phyloP scores from a whole-genome alignment of 2,329 filamentous ascomycete genomes.

The Albophoma yamanashiensis region DNA sequence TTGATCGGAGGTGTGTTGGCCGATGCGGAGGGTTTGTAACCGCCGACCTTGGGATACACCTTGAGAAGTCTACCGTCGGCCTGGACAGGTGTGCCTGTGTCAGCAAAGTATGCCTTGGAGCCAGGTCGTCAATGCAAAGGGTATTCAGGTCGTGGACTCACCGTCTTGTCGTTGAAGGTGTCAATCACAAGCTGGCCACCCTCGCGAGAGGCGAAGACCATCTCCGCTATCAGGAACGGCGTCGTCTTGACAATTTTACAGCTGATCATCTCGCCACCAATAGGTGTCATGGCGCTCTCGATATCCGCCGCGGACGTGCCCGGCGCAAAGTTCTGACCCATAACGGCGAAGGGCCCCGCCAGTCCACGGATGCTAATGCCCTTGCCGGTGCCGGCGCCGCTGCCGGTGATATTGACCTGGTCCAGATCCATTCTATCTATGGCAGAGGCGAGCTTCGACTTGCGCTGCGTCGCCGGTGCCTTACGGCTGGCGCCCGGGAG shows the following conservation, averaged over 20 bases:
- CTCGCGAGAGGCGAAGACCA: constrained; percentile 61
- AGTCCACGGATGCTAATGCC: constrained; percentile 65
- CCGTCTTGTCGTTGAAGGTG: constrained; percentile 70
- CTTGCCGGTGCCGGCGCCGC: constrained; percentile 13
- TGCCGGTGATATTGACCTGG: constrained; percentile 24
- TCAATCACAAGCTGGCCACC: constrained; percentile 65
- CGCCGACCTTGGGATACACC: constrained; percentile 57
- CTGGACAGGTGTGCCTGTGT: constrained; percentile 22
- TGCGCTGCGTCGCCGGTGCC: constrained; percentile 15
- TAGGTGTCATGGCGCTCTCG: constrained; percentile 66
- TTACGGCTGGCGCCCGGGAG: constrained; percentile 22
- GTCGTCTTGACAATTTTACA: constrained; percentile 57
- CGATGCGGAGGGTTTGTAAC: constrained; percentile 17
- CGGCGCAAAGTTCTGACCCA: constrained; percentile 72
- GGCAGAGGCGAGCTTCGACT: constrained; percentile 32
- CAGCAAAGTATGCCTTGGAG: background rate
- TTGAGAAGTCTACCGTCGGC: constrained; percentile 66
- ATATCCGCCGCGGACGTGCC: constrained; percentile 77
- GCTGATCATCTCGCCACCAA: constrained; percentile 57
- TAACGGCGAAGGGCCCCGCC: constrained; percentile 59
- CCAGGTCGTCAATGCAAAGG: background rate
- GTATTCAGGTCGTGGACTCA: constrained; percentile 25
- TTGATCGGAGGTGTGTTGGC: constrained; percentile 17
- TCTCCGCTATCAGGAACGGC: constrained; percentile 68
- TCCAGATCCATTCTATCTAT: constrained; percentile 28